Conservation (phyloP, 2,329 filamentous ascomycete genomes). For the Blastomyces gilchristii region DNA sequence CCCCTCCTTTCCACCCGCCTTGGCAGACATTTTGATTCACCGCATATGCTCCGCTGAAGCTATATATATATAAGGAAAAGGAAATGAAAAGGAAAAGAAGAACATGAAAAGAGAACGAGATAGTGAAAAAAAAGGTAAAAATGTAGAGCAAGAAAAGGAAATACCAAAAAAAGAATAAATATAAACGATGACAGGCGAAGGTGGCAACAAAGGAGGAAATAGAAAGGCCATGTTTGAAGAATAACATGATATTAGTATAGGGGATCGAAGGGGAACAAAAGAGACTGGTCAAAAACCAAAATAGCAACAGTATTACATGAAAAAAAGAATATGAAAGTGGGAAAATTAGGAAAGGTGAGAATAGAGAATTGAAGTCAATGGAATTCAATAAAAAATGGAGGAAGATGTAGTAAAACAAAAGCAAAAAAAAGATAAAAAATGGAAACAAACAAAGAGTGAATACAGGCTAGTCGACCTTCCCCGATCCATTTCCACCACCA, state of each 20-base stretch:
- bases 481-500: constrained; percentile 29
- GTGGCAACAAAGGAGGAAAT: neutral
- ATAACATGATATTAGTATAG: constrained; percentile 1
- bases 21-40: no score
- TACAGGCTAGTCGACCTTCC: constrained; percentile 37
- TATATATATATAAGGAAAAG: no score
- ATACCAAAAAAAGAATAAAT: neutral
- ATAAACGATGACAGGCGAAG: neutral
- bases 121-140: neutral
- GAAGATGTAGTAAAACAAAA: neutral
- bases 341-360: neutral
- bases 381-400: neutral
- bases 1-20: no score
- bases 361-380: neutral
- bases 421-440: neutral
- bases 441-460: neutral
- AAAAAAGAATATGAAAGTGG: neutral
- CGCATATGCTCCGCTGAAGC: no score
- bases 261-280: neutral
- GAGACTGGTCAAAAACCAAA: neutral
- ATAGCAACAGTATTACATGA: neutral
- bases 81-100: no score
- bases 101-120: no score
- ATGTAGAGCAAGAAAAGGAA: neutral
- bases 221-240: neutral